Base-by-base conservation (phyloP, 805 yeast genomes). In the Spathaspora girioi region DNA sequence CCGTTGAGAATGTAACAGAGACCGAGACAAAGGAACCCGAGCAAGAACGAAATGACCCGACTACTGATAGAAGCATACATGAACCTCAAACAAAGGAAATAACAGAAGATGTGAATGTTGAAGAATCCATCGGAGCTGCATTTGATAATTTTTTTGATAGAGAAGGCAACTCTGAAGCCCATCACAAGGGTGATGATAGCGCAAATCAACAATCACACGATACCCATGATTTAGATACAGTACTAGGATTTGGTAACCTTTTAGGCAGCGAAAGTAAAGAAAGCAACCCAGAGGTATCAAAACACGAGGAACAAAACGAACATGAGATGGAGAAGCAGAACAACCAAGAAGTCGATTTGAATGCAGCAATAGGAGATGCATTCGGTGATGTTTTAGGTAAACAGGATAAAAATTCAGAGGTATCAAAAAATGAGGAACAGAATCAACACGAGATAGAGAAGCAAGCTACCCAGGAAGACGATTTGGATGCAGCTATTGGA, bases 221-320 rank as follows among this genome's bases (percentile, higher is more conserved):
- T 3, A 45, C 54, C n/a, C 49, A 51, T 14, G 54, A 51, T 3
- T 45, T 45, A 38, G 44, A 49, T 45, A 19, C 48, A 50, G 54
- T 58, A 50, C 29, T 54, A 51, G 48, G 40, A 20, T 31, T 45
- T n/a, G 18, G 26, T 3, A n/a, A 45, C 6, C 14, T 45, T 17
- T 27, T 45, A n/a, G 14, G 12, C 10, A 20, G 14, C 1, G 6
- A 14, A 19, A 20, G 1, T 14, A 42, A n/a, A 20, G 31, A 42
- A 42, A 14, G 7, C 18, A 23, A 8, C 14, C 9, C 32, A 4
- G 32, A 29, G 32, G 26, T 23, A 6, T 4, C 26, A 6, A 3
- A 3, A 23, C 3, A 3, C 6, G 6, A 23, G 6, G 14, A 29
- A 29, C 32, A 5, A 18, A 35, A 35, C 7, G 15, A 35, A 35